Conservation (phyloP, 768 basidiomycete species). For the Leccinum subtestaceum region DNA sequence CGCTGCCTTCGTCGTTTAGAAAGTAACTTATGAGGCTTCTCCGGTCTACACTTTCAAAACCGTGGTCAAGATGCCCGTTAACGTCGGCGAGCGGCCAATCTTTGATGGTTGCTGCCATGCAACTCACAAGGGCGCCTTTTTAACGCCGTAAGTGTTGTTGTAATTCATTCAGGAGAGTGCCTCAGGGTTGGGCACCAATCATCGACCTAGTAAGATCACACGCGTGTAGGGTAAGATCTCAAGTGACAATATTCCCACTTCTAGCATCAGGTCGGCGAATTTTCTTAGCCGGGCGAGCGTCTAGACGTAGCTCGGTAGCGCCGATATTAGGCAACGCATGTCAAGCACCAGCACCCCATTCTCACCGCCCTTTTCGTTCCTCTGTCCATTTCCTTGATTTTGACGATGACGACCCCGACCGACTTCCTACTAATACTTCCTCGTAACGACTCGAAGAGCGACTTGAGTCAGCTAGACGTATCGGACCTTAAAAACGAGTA, state of each 20-base stretch:
- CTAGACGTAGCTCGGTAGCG: neutral
- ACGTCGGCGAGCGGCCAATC: neutral
- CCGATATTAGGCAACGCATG: constrained; percentile 8
- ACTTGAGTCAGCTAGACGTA: constrained; percentile 7
- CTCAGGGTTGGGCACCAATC: neutral
- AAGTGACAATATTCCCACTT: neutral
- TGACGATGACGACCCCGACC: constrained; percentile 14
- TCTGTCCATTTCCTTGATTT: neutral
- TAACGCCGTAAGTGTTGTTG: constrained; percentile 1
- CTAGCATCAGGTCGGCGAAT: neutral
- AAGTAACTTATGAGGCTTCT: neutral
- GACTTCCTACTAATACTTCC: constrained; percentile 8
- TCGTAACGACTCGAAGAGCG: neutral
- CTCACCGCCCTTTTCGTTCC: neutral
- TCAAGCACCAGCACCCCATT: neutral
- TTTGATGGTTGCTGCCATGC: neutral
- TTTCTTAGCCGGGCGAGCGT: neutral
- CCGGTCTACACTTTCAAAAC: neutral
- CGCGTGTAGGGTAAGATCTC: neutral
- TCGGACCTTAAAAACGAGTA: constrained; percentile 5
- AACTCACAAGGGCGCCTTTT: neutral
- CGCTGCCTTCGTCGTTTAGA: neutral
- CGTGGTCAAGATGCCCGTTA: neutral
- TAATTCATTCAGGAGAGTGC: neutral
- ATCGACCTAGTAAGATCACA: neutral